A percentile compares a stretch with the other conserved stretches of the same genome.
Evolutionary conservation across 768 basidiomycete genomes (phyloP).

Genomic region (Dacryopinax primogenitus): DNA sequence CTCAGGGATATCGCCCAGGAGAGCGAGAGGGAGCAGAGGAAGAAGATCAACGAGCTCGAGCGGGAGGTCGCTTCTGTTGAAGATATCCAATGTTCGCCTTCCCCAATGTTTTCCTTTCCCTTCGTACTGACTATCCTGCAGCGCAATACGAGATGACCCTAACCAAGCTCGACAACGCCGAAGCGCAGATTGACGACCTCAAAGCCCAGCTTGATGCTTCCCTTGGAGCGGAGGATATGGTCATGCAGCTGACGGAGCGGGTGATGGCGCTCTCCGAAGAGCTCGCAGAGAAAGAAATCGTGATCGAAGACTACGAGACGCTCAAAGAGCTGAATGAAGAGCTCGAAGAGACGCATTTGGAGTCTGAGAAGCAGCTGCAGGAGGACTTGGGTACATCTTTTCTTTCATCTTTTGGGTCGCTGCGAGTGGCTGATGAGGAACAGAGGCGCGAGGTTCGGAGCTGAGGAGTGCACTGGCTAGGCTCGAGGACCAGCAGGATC

Average conservation of each 20-base stretch:
- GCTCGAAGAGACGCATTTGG: constrained; percentile 88
- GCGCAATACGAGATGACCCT: constrained; percentile 68
- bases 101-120: neutral
- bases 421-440: constrained; percentile 12
- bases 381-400: constrained; percentile 64
- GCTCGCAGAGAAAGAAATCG: constrained; percentile 94
- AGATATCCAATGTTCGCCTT: constrained; percentile 57
- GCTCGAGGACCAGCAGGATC: constrained; percentile 59
- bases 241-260: constrained; percentile 87
- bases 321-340: constrained; percentile 95
- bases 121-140: constrained; percentile 24
- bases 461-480: constrained; percentile 30
- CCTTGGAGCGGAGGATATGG: constrained; percentile 87
- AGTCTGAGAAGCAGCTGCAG: constrained; percentile 81
- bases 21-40: constrained; percentile 70
- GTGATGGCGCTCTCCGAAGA: constrained; percentile 89
- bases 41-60: constrained; percentile 75
- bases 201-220: constrained; percentile 92
- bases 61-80: constrained; percentile 68
- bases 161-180: constrained; percentile 75
- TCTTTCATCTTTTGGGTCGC: neutral
- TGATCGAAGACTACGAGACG: constrained; percentile 91
- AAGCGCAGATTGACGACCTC: constrained; percentile 83
- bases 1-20: constrained; percentile 81
- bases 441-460: constrained; percentile 48